phyloP scores from a whole-genome alignment of 148 eudicot species.

The Polygonum maritimum region DNA sequence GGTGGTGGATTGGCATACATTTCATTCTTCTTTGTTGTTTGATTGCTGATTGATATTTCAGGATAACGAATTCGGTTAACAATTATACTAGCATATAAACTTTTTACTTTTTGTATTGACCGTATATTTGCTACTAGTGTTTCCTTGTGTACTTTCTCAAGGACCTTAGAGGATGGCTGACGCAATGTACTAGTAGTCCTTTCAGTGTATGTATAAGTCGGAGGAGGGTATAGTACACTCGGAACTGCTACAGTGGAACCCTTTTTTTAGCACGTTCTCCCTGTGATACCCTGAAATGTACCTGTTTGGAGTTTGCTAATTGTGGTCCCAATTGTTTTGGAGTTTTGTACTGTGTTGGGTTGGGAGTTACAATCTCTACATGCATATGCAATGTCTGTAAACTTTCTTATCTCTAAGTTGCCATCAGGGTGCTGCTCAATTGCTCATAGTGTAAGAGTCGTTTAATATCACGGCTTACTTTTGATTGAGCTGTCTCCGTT shows the following conservation, averaged over 20 bases:
- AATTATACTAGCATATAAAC: neutral
- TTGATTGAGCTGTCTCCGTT: neutral
- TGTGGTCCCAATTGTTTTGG: neutral
- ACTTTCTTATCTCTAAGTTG: neutral
- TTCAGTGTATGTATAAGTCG: neutral
- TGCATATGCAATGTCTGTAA: neutral
- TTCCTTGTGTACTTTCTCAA: neutral
- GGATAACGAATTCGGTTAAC: neutral
- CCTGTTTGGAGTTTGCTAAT: neutral
- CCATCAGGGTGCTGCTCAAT: neutral
- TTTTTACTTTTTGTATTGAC: neutral
- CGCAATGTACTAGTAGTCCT: neutral
- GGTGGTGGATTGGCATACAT: neutral
- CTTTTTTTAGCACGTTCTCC: neutral
- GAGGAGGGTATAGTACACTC: neutral
- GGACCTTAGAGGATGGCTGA: neutral
- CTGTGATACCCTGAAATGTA: neutral
- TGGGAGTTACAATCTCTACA: neutral
- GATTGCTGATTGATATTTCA: neutral
- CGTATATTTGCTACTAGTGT: neutral
- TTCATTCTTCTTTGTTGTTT: neutral
- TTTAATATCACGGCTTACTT: neutral
- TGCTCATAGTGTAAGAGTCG: neutral
- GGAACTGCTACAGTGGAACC: neutral
- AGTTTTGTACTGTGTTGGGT: neutral